Base-by-base conservation (phyloP, 2,329 filamentous ascomycete species). In the Colletotrichum zoysiae region DNA sequence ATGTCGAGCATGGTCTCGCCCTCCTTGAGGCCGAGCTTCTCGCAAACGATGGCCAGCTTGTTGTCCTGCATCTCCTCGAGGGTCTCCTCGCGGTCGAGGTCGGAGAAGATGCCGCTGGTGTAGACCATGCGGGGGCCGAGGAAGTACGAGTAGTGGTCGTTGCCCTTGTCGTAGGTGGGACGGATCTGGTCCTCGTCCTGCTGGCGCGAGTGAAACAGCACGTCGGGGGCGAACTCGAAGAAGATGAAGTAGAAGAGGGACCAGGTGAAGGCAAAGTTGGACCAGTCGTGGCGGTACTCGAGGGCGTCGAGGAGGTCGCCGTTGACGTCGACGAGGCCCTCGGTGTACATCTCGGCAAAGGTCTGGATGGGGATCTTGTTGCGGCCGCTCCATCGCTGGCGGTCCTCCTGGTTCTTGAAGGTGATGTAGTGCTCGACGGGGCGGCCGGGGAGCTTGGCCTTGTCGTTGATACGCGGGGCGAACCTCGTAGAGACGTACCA, bases 101-200 rank as follows among this genome's bases (percentile, higher is more conserved):
- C 95, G 73, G 93, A 92, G 81, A 99, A 97, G 78, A 99, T 87
- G 78, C 96, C 96, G 62, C 94, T 97, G 63, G 96, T 99, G 87
- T 98, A 98, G 84, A 98, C 94, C 96, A 98, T 99, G 80, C 95
- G 95, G 71, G 95, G 95, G 74, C 96, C 96, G 74, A 98, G 90
- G 89, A 98, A 98, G 95, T 95, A 99, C 81, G 90, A 92, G 87
- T 99, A 99, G 86, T 98, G 97, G 84, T 98, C 96, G 82, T 99
- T 95, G 80, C 96, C 96, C 75, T 95, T 92, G 88, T 98, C 96
- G 84, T 99, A 99, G 86, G 98, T 95, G 82, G 95, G 94, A 80
- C 95, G 94, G 69, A 98, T 95, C 85, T 98, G 96, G 84, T 98
- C 95, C 88, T 98, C 95, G 77, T 98, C 95, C 85, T 98, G 95